These are phyloP conservation scores for Ustilago vetiveriae DNA, from an alignment of 1,284 basidiomycete species.

Conservation along the genomic window DNA sequence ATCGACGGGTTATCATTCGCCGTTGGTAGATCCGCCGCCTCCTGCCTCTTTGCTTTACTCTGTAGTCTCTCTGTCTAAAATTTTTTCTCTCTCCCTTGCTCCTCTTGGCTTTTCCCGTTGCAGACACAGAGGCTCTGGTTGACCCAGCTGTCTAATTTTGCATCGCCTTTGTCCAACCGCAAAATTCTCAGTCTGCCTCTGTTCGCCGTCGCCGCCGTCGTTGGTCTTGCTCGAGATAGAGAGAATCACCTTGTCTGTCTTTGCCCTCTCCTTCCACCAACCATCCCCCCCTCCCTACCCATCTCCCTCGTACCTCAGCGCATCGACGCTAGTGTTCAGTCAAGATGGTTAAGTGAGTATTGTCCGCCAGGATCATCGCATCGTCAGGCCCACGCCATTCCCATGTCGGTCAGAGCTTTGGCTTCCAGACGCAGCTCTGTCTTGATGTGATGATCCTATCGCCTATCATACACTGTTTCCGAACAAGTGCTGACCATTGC, in stretches of 20 bases:
- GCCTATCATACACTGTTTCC: not conserved
- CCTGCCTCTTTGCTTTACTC: not conserved
- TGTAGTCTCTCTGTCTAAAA: not conserved
- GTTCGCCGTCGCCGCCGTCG: slow-evolving; percentile 9
- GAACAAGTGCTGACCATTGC: slow-evolving; percentile 19
- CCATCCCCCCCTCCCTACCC: slow-evolving; percentile 29
- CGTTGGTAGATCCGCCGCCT: not conserved
- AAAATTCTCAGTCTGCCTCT: slow-evolving; percentile 1
- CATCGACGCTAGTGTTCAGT: slow-evolving; percentile 49
- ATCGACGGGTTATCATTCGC: slow-evolving; percentile 10
- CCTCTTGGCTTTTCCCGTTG: not conserved
- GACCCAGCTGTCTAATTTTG: slow-evolving; percentile 13
- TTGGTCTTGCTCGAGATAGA: slow-evolving; percentile 10
- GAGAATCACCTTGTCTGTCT: slow-evolving; percentile 12
- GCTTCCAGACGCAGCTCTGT: no score
- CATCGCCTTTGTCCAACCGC: slow-evolving; percentile 19
- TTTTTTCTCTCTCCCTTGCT: slow-evolving; percentile 7
- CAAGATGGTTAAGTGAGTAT: slow-evolving; percentile 59
- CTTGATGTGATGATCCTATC: not conserved
- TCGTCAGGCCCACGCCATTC: slow-evolving; percentile 1
- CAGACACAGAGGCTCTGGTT: no score
- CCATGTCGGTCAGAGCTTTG: no score
- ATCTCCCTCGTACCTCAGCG: slow-evolving; percentile 40
- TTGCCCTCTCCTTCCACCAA: slow-evolving; percentile 17
- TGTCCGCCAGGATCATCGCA: not conserved